Percentiles rank a stretch among this genome's conserved stretches.
Conservation (phyloP, 2,329 filamentous ascomycete genomes). For the Aspergillus sp. region DNA sequence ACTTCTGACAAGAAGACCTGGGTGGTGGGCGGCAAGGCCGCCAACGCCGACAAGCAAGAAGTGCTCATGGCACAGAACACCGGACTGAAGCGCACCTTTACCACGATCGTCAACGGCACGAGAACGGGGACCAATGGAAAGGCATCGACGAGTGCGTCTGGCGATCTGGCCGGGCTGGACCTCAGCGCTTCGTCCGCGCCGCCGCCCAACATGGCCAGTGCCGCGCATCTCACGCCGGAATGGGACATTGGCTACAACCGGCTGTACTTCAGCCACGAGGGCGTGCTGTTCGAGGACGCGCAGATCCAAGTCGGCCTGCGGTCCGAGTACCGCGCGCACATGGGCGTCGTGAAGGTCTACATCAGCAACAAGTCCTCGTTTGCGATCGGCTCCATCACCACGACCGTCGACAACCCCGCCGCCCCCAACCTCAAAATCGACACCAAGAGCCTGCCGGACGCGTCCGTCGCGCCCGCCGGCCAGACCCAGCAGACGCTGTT, state of each 20-base stretch:
- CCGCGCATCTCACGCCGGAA: constrained; percentile 86
- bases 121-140: constrained; percentile 34
- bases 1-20: constrained; percentile 95
- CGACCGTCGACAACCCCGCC: constrained; percentile 74
- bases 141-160: constrained; percentile 46
- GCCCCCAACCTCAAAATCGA: constrained; percentile 75
- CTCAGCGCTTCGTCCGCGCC: constrained; percentile 60
- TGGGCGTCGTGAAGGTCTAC: constrained; percentile 93
- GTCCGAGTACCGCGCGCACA: constrained; percentile 91
- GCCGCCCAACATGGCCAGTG: constrained; percentile 82
- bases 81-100: constrained; percentile 84
- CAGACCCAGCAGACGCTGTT: constrained; percentile 94
- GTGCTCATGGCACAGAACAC: constrained; percentile 77
- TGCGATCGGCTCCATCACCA: constrained; percentile 86
- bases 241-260: constrained; percentile 91
- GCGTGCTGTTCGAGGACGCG: constrained; percentile 89
- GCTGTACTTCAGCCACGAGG: constrained; percentile 75
- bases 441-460: constrained; percentile 83
- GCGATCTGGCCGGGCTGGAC: constrained; percentile 80
- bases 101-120: constrained; percentile 48
- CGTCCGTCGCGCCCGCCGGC: constrained; percentile 67
- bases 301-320: constrained; percentile 91
- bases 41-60: constrained; percentile 78
- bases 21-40: constrained; percentile 96
- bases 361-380: constrained; percentile 92